Conservation (phyloP, 345 rosid species). For the Aethionema arabicum region DNA sequence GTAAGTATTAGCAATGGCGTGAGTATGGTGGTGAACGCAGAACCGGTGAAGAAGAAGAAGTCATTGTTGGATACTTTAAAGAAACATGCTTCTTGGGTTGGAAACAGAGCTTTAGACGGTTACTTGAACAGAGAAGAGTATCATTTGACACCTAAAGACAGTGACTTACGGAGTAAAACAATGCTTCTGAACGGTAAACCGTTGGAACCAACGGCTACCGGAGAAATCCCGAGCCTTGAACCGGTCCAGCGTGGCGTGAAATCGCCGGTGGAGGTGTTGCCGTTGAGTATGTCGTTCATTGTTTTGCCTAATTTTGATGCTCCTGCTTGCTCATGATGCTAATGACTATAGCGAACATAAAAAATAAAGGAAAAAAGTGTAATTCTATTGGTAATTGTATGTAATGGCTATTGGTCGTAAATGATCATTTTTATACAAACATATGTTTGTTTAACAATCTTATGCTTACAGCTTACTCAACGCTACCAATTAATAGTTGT, state of each 20-base stretch:
- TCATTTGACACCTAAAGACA: conserved; percentile 74
- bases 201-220: conserved; percentile 44
- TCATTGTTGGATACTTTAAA: conserved; percentile 50
- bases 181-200: conserved; percentile 80
- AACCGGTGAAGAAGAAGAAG: conserved; percentile 35
- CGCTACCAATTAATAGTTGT: too few species aligned
- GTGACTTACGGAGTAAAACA: conserved; percentile 60
- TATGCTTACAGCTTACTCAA: too few species aligned
- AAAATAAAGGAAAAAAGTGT: conserved; percentile 8
- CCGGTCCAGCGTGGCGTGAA: conserved; percentile 48
- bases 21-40: conserved; percentile 32
- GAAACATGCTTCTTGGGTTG: conserved; percentile 61
- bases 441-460: too few species aligned
- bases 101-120: conserved; percentile 47
- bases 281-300: conserved; percentile 71
- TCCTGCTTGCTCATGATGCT: conserved; percentile 50
- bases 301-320: conserved; percentile 78
- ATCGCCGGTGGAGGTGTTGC: conserved; percentile 52
- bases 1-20: conserved; percentile 46
- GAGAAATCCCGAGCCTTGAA: conserved; percentile 61
- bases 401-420: conserved; percentile 19
- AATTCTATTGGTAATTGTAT: conserved; percentile 36
- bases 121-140: conserved; percentile 71
- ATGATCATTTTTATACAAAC: neutral
- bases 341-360: neutral